Evolutionary conservation across 495 filamentous ascomycete genomes (phyloP).

Genomic region (Penicillium parvum): DNA sequence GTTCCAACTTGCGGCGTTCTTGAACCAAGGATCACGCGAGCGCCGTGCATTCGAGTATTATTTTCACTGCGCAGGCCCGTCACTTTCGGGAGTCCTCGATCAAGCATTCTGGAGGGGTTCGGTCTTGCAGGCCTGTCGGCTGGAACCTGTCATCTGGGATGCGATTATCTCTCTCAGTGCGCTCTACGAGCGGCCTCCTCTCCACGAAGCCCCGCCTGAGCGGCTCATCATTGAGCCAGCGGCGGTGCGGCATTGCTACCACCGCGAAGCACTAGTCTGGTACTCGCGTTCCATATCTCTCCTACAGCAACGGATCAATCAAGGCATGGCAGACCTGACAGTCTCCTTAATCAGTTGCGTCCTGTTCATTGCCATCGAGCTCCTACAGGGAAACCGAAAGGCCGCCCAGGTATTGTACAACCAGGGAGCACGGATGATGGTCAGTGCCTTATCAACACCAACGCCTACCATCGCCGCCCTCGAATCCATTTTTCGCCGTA

Average conservation of each 20-base stretch:
- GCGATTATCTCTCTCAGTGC: conserved; percentile 49
- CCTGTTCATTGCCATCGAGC: conserved; percentile 51
- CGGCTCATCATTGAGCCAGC: conserved; percentile 15
- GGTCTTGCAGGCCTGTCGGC: conserved; percentile 50
- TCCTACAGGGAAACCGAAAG: conserved; percentile 42
- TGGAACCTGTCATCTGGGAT: conserved; percentile 53
- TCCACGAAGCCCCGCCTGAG: conserved; percentile 12
- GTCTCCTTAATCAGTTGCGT: conserved; percentile 49
- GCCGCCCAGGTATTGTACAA: conserved; percentile 22
- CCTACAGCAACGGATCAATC: conserved; percentile 31
- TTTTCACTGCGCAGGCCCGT: conserved; percentile 43
- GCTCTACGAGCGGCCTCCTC: conserved; percentile 39
- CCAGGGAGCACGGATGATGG: conserved; percentile 22
- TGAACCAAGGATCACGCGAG: conserved; percentile 17
- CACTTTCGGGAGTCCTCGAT: conserved; percentile 42
- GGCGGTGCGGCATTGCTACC: conserved; percentile 13
- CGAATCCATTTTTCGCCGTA: conserved; percentile 14
- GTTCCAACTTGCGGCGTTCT: conserved; percentile 4
- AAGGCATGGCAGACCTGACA: conserved; percentile 18
- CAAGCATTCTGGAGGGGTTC: conserved; percentile 51
- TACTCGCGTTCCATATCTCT: conserved; percentile 33
- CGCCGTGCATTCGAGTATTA: conserved; percentile 50
- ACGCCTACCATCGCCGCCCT: conserved; percentile 4
- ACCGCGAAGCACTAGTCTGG: conserved; percentile 27
- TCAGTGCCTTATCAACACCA: neutral